Evolutionary conservation across 2,329 filamentous ascomycete species (phyloP), one percentile per base, ranked within the genome.

Genomic region (Cytospora piceae): DNA sequence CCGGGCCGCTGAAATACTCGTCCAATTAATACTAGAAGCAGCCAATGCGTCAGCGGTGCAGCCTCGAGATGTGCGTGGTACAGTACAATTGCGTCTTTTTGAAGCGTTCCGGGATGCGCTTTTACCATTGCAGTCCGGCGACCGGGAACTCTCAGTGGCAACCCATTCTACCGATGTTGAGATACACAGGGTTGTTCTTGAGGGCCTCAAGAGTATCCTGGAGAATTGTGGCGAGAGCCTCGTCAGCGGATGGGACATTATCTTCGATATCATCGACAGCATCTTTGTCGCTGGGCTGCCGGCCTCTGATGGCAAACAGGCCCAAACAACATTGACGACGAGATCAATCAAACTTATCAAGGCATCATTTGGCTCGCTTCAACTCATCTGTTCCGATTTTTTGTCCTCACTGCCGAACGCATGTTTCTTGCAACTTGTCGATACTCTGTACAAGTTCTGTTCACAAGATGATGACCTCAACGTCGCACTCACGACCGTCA

Each of bases 321-420:
- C 68, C 70, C 11, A 73, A 75, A 58, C 72, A 76, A 71, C 75
- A 0, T 75, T 87, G 1, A 79, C 77, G 37, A 87, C 85, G 8
- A 80, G 84, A 58, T 94, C 93, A 15, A 83, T 88, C 54, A 90
- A 89, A 69, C 84, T 98, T 27, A 91, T 97, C 60, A 87, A 93
- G 68, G 90, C 92, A 20, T 91, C 94, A 0, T 99, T 99, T 75
- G 90, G 87, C 69, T 96, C 94, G 2, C 81, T 96, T 15, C 93
- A 98, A 75, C 86, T 99, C 3, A 90, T 99, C 55, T 96, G 94
- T 76, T 97, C 95, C 0, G 95, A 99, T 76, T 99, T 99, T 73
- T 79, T 99, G 39, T 84, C 88, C 17, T 88, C 91, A 8, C 83
- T 89, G 64, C 91, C 87, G 55, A 87, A 86, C 74, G 85, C 82